Evolutionary conservation across 225 moss, liverwort and hornwort species (phyloP).

Genomic region (Polytrichum formosum): DNA sequence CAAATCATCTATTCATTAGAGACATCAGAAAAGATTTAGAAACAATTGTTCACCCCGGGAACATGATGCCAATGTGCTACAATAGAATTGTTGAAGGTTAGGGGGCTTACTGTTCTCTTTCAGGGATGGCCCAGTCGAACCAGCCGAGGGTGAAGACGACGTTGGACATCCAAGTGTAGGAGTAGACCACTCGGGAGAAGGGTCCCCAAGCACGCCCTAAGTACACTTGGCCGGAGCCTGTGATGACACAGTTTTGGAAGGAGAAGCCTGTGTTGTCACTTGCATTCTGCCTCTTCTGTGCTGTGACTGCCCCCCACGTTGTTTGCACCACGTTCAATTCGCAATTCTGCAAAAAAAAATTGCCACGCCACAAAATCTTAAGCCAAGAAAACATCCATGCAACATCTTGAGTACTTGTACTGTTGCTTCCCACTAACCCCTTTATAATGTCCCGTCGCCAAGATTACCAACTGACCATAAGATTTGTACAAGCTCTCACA

Average conservation of each 20-base stretch:
- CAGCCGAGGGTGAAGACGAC: slow-evolving; percentile 43
- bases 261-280: slow-evolving; percentile 48
- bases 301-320: slow-evolving; percentile 39
- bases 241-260: slow-evolving; percentile 45
- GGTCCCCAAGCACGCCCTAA: slow-evolving; percentile 64
- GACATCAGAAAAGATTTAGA: not conserved
- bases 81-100: too few species aligned
- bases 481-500: too few species aligned
- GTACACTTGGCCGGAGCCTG: slow-evolving; percentile 42
- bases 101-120: slow-evolving; percentile 31
- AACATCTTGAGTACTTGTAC: too few species aligned
- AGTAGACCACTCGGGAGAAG: slow-evolving; percentile 46
- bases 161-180: slow-evolving; percentile 48
- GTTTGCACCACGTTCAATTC: slow-evolving; percentile 44
- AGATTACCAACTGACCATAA: too few species aligned
- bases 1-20: too few species aligned
- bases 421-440: too few species aligned
- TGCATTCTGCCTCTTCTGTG: slow-evolving; percentile 50
- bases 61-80: too few species aligned
- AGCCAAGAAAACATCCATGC: too few species aligned
- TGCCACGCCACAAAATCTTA: too few species aligned
- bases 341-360: slow-evolving; percentile 5
- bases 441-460: too few species aligned
- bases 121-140: slow-evolving; percentile 47
- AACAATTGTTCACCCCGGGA: not conserved